These are phyloP conservation scores for Cupressus sempervirens DNA, from an alignment of 75 land plant genomes.

Conservation along the genomic window DNA sequence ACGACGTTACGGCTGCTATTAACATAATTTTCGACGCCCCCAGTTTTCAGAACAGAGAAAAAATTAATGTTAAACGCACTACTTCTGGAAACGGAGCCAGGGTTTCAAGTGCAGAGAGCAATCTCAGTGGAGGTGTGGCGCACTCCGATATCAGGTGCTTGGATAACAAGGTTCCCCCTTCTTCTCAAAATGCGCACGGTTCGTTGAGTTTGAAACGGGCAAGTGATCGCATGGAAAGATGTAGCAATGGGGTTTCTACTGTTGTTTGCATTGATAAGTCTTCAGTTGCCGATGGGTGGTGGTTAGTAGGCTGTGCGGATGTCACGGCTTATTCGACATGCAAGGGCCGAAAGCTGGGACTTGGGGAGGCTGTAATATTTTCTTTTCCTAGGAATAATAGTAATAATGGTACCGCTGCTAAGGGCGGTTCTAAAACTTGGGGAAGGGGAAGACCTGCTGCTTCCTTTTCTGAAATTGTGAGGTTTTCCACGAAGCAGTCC, in stretches of 20 bases:
- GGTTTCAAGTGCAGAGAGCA: slow-evolving; percentile 2
- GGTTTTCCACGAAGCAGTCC: slow-evolving; percentile 58
- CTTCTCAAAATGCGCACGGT: background rate
- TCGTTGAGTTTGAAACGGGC: background rate
- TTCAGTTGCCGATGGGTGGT: slow-evolving; percentile 15
- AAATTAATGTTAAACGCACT: slow-evolving; percentile 14
- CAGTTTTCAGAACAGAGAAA: slow-evolving; percentile 1
- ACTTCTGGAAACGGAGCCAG: slow-evolving; percentile 18
- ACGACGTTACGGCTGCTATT: slow-evolving; percentile 73
- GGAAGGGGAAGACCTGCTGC: slow-evolving; percentile 22
- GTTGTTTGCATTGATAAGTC: background rate
- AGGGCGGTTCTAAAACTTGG: slow-evolving; percentile 12
- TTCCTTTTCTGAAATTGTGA: slow-evolving; percentile 49
- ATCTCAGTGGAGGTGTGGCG: background rate
- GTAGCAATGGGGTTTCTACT: background rate
- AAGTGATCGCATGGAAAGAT: background rate
- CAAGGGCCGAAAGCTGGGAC: slow-evolving; percentile 41
- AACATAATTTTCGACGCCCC: slow-evolving; percentile 86
- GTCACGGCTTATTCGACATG: slow-evolving; percentile 52
- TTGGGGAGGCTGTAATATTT: slow-evolving; percentile 54
- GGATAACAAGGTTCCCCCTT: background rate
- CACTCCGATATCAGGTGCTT: background rate
- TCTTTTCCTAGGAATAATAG: slow-evolving; percentile 33
- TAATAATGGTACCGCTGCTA: background rate
- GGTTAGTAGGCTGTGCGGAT: slow-evolving; percentile 58